Base-by-base conservation (phyloP, 2,329 filamentous ascomycete genomes). In the Aspergillus neoniger region DNA sequence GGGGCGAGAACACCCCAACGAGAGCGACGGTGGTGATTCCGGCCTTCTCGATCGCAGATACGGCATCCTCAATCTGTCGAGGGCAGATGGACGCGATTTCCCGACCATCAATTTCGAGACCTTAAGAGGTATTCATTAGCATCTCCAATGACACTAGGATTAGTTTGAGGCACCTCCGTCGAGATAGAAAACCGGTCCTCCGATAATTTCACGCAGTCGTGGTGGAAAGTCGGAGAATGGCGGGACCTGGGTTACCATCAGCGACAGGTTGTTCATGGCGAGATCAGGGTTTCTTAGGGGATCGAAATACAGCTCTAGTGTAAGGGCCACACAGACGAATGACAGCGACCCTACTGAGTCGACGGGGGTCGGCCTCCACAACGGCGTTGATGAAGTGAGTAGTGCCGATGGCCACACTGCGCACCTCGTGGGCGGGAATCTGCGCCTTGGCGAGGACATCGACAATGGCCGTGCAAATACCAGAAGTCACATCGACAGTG, bases 1-100 rank as follows among this genome's bases (percentile, higher is more conserved):
- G 83, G 0, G 85, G 84, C 8, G 82, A 84, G 71, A 85, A 87
- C 8, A 86, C 80, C 2, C 85, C 85, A 4, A 82, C 80, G 4
- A 88, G 74, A 0, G 86, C 85, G 2, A 88, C 75, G 41, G 78
- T 64, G 12, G 71, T 75, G 55, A 82, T 72, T 1, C 76, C 76
- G 21, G 77, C 76, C 39, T 76, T 74, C 66, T 77, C 79, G 64
- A 82, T 81, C 19, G 75, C 72, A 1, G 55, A n/a, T 3, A 58
- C 62, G 5, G 82, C 81, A 25, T 75, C 71, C 21, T 60, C 50
- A 19, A 60, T 60, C 23, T 64, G 57, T 2, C 58, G 58, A 5
- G 41, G 41, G 4, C 19, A 23, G 3, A 65, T 21, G 1, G 62
- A 55, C 4, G 55, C 19, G 17, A 64, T 65, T 23, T 63, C 59